A percentile compares a stretch with the other conserved stretches of the same genome.
These are phyloP conservation scores for Angomonas ambiguus DNA, from an alignment of 208 protist genomes.

Conservation along the genomic window DNA sequence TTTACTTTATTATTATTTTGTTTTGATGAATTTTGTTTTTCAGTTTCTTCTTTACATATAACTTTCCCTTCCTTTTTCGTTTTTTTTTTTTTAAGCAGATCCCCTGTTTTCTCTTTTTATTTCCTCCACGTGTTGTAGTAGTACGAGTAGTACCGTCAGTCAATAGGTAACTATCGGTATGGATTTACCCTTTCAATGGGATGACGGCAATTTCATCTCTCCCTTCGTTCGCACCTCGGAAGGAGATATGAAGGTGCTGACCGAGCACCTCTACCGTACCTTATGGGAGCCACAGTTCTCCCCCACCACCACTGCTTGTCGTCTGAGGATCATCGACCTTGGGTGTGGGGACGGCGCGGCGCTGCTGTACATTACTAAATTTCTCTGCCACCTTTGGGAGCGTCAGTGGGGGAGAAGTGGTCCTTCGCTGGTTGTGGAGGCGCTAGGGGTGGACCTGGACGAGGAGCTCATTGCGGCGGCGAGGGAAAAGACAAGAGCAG, in stretches of 20 bases:
- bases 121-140: too few relatives aligned
- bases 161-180: neutral
- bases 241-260: slow-evolving; percentile 28
- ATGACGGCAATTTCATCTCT: slow-evolving; percentile 69
- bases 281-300: slow-evolving; percentile 6
- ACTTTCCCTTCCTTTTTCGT: neutral
- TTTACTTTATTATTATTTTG: neutral
- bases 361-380: slow-evolving; percentile 23
- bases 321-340: slow-evolving; percentile 45
- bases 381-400: slow-evolving; percentile 22
- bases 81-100: neutral
- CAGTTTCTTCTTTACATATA: neutral
- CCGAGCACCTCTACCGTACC: slow-evolving; percentile 26
- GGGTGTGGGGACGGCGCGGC: slow-evolving; percentile 68
- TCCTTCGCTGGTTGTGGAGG: slow-evolving; percentile 1
- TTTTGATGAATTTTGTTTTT: neutral
- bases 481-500: slow-evolving; percentile 4
- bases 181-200: slow-evolving; percentile 78
- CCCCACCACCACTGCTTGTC: neutral
- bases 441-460: slow-evolving; percentile 62
- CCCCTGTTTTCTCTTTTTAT: neutral
- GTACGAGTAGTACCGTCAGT: neutral
- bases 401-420: neutral
- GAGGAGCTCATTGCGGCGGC: slow-evolving; percentile 39
- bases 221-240: slow-evolving; percentile 54